A percentile compares a stretch with the other conserved stretches of the same genome.
These are phyloP conservation scores for Rhizopogon salebrosus DNA, from an alignment of 768 basidiomycete species.

Conservation along the genomic window DNA sequence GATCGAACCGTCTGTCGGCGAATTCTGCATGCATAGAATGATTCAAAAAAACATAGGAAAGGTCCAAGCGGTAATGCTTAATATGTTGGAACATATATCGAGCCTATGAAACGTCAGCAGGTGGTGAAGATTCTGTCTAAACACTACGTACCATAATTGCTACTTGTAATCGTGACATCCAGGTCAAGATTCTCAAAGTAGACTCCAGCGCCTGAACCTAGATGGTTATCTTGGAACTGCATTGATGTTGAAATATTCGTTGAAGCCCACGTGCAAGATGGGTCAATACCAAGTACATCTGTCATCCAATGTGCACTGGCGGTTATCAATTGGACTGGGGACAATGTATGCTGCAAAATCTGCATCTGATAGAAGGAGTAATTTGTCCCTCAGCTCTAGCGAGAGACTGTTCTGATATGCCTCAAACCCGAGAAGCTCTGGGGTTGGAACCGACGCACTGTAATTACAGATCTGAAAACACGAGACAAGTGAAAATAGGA, in stretches of 20 bases:
- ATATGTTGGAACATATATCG: no score
- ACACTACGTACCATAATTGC: constrained; percentile 9
- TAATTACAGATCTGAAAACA: neutral
- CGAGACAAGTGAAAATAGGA: neutral
- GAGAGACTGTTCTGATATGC: constrained; percentile 4
- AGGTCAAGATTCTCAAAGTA: constrained; percentile 13
- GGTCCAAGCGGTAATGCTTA: constrained; percentile 3
- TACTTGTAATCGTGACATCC: constrained; percentile 7
- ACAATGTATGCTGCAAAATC: constrained; percentile 15
- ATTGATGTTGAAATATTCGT: constrained; percentile 19
- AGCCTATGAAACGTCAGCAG: neutral
- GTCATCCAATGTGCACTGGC: constrained; percentile 22
- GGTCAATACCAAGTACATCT: constrained; percentile 23
- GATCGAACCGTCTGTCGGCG: constrained; percentile 16
- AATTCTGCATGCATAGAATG: constrained; percentile 16
- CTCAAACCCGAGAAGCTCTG: neutral
- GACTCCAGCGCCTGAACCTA: constrained; percentile 3
- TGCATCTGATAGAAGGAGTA: constrained; percentile 17
- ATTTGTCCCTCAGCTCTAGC: constrained; percentile 20
- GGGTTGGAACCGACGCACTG: constrained; percentile 5
- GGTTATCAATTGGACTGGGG: constrained; percentile 13
- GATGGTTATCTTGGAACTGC: constrained; percentile 7
- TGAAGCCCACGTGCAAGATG: constrained; percentile 21
- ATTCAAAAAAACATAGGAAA: constrained; percentile 10
- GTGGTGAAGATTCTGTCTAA: neutral